phyloP scores from a whole-genome alignment of 768 basidiomycete genomes.

The Russula ochroleuca region DNA sequence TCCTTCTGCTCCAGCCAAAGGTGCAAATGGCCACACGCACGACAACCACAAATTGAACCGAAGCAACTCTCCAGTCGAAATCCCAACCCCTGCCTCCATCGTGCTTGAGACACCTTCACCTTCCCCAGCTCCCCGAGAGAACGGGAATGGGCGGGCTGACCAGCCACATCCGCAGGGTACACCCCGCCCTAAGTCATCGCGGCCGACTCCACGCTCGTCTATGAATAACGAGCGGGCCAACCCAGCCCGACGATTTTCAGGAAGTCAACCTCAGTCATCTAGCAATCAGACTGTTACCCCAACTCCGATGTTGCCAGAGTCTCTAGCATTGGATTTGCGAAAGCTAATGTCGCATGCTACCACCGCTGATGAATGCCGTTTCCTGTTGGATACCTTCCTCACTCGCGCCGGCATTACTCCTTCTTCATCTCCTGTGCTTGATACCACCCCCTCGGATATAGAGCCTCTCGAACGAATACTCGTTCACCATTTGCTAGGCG shows the following conservation, averaged over 20 bases:
- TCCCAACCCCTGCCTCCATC: not conserved
- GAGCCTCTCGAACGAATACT: conserved; percentile 19
- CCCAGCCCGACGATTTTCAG: conserved; percentile 1
- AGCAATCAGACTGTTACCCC: conserved; percentile 28
- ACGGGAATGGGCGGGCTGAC: conserved; percentile 8
- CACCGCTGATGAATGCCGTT: conserved; percentile 75
- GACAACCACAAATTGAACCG: not conserved
- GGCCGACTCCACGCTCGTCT: conserved; percentile 3
- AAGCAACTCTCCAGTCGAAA: conserved; percentile 1
- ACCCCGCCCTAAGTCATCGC: conserved; percentile 1
- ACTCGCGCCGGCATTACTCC: conserved; percentile 31
- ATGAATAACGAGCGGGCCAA: conserved; percentile 2
- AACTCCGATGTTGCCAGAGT: conserved; percentile 38
- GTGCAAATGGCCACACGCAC: conserved; percentile 1
- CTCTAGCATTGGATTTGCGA: conserved; percentile 62
- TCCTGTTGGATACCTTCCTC: conserved; percentile 81
- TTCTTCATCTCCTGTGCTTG: conserved; percentile 34
- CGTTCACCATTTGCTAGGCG: conserved; percentile 17
- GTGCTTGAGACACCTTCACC: conserved; percentile 4
- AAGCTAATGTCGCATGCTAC: conserved; percentile 63
- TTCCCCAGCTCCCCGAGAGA: conserved; percentile 4
- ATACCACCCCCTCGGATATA: conserved; percentile 10
- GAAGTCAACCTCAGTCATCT: conserved; percentile 18
- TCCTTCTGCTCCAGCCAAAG: conserved; percentile 1
- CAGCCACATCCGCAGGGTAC: conserved; percentile 1